These are phyloP conservation scores for Saccharomyces hybrid DNA, from an alignment of 1,139 yeast species.

Conservation along the genomic window DNA sequence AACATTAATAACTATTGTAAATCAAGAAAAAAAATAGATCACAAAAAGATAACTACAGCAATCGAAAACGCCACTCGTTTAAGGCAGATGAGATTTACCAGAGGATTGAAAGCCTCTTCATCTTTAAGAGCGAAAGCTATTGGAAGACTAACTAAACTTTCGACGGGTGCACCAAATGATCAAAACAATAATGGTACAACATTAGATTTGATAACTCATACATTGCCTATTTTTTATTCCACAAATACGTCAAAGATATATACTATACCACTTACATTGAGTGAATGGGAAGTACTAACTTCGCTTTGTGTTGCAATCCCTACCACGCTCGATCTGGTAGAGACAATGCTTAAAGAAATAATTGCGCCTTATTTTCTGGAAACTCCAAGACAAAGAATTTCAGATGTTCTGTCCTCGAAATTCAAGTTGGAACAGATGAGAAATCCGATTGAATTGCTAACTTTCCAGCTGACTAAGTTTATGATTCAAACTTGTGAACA, in stretches of 20 bases:
- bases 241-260: constrained; percentile 23
- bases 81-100: constrained; percentile 11
- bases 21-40: constrained; percentile 22
- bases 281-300: constrained; percentile 63
- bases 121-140: constrained; percentile 54
- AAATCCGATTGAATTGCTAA: constrained; percentile 35
- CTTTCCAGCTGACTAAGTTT: constrained; percentile 29
- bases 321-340: constrained; percentile 42
- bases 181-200: constrained; percentile 10
- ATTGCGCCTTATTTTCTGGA: constrained; percentile 53
- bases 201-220: constrained; percentile 18
- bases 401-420: constrained; percentile 38
- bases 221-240: constrained; percentile 25
- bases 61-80: constrained; percentile 1
- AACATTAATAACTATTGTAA: constrained; percentile 62
- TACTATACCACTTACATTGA: constrained; percentile 39
- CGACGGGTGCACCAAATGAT: constrained; percentile 29
- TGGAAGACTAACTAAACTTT: constrained; percentile 38
- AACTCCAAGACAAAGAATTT: constrained; percentile 47
- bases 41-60: background rate
- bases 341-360: constrained; percentile 40
- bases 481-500: constrained; percentile 30
- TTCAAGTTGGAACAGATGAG: constrained; percentile 41
- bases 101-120: constrained; percentile 17
- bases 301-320: constrained; percentile 51